A percentile compares a stretch with the other conserved stretches of the same genome.
Evolutionary conservation across 371 early-diverging fungal species (phyloP).

Genomic region (Mortierella sp.): DNA sequence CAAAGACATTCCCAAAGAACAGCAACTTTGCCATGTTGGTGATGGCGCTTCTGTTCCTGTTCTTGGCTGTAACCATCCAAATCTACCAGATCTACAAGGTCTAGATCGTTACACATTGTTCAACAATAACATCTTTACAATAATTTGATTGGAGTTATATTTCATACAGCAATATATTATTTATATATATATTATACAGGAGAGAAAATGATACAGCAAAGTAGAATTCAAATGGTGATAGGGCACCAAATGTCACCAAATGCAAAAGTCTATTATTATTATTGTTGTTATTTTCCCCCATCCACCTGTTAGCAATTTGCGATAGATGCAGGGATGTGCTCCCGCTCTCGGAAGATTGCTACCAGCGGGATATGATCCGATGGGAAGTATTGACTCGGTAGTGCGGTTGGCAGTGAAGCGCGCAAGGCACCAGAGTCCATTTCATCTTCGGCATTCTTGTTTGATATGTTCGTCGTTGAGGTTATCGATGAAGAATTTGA

Average conservation of each 20-base stretch:
- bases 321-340: slow-evolving; percentile 11
- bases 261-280: background rate
- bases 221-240: background rate
- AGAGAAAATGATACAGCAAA: background rate
- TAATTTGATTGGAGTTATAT: no score
- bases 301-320: background rate
- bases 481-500: background rate
- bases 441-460: background rate
- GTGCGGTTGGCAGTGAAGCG: slow-evolving; percentile 31
- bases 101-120: background rate
- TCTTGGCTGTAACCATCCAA: slow-evolving; percentile 47
- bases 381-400: slow-evolving; percentile 50
- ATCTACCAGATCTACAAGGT: slow-evolving; percentile 33
- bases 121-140: no score
- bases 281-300: background rate
- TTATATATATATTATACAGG: background rate
- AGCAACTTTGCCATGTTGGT: slow-evolving; percentile 54
- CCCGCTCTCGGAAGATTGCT: slow-evolving; percentile 49
- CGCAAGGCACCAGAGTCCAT: background rate
- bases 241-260: background rate
- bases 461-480: background rate
- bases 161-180: background rate
- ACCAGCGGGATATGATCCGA: slow-evolving; percentile 54
- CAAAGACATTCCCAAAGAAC: slow-evolving; percentile 63
- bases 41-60: slow-evolving; percentile 45